Evolutionary conservation across 225 moss, liverwort and hornwort species (phyloP).

Genomic region (Asterella californica): DNA sequence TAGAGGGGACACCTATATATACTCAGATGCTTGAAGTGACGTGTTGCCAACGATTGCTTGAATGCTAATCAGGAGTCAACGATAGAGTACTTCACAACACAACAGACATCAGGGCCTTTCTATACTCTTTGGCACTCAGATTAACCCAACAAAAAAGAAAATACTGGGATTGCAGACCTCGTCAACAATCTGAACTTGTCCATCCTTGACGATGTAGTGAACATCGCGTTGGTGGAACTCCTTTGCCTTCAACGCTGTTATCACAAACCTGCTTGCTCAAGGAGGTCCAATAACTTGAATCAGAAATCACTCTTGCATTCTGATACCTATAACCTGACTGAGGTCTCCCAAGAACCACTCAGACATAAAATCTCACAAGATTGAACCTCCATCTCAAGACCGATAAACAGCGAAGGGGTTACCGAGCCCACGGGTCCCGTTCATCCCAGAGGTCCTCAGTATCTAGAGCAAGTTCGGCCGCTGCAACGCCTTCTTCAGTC

Average conservation of each 20-base stretch:
- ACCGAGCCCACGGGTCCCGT: slow-evolving; percentile 94
- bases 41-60: neutral
- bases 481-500: slow-evolving; percentile 96
- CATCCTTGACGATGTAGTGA: slow-evolving; percentile 95
- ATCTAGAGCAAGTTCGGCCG: slow-evolving; percentile 92
- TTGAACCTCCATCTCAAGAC: neutral
- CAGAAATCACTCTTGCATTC: neutral
- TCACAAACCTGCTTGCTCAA: slow-evolving; percentile 58
- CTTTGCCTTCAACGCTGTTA: slow-evolving; percentile 92
- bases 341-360: neutral
- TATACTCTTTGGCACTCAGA: neutral
- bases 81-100: neutral
- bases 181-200: slow-evolving; percentile 91
- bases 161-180: slow-evolving; percentile 42
- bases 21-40: neutral
- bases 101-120: neutral
- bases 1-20: neutral
- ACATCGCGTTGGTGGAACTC: slow-evolving; percentile 96
- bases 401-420: neutral
- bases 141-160: neutral
- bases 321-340: neutral
- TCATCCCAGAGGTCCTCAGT: slow-evolving; percentile 98
- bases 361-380: neutral
- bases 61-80: neutral
- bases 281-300: neutral